Evolutionary conservation across 345 rosid genomes (phyloP).

Genomic region (Rhodamnia rubescens): DNA sequence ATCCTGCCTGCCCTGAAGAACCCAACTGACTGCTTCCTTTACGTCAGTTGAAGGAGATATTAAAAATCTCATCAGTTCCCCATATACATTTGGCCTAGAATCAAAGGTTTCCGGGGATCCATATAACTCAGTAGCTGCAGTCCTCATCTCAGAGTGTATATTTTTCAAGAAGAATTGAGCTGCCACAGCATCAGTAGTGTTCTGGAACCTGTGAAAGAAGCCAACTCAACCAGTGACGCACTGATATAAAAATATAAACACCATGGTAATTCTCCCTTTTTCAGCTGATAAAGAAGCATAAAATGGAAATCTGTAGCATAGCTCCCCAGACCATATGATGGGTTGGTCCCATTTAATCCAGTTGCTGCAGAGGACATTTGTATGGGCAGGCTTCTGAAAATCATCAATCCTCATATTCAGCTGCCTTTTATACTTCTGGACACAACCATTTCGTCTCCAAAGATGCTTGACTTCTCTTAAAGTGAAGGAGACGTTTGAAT

Average conservation of each 20-base stretch:
- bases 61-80: conserved; percentile 79
- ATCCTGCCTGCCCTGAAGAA: conserved; percentile 39
- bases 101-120: conserved; percentile 47
- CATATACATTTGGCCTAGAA: conserved; percentile 72
- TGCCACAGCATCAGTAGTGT: conserved; percentile 91
- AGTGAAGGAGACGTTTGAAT: conserved; percentile 64
- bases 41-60: conserved; percentile 77
- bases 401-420: conserved; percentile 84
- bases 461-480: conserved; percentile 80
- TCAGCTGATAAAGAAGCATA: not conserved
- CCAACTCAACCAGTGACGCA: conserved; percentile 1
- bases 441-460: conserved; percentile 72
- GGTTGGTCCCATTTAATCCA: conserved; percentile 89
- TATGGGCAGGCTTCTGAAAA: conserved; percentile 75
- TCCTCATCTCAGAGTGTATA: conserved; percentile 69
- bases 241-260: not conserved
- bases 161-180: conserved; percentile 92
- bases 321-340: conserved; percentile 59
- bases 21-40: conserved; percentile 72
- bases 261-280: not conserved
- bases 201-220: conserved; percentile 62
- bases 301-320: not conserved
- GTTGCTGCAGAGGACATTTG: conserved; percentile 75
- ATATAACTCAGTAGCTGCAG: conserved; percentile 57
- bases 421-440: conserved; percentile 48